Evolutionary conservation across 2,329 filamentous ascomycete genomes (phyloP).

Genomic region (Arthrobotrys sinensis): DNA sequence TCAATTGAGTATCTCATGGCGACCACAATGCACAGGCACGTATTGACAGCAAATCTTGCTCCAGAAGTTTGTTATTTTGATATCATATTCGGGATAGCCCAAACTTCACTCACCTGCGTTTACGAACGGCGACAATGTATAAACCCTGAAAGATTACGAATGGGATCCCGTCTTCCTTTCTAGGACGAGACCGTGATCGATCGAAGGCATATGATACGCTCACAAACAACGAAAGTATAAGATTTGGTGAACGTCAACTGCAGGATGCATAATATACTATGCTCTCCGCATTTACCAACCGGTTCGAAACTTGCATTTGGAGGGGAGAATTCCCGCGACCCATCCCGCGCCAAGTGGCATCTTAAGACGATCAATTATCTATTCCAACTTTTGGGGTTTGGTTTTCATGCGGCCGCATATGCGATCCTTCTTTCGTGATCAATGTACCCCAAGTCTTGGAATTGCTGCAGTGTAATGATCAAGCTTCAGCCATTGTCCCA

Average conservation of each 20-base stretch:
- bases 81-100: constrained; percentile 14
- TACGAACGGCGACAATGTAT: background rate
- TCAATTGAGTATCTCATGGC: constrained; percentile 3
- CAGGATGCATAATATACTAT: constrained; percentile 25
- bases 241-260: constrained; percentile 1
- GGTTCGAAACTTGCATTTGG: constrained; percentile 22
- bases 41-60: constrained; percentile 16
- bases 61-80: background rate
- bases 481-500: constrained; percentile 36
- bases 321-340: constrained; percentile 3
- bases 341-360: constrained; percentile 44
- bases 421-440: background rate
- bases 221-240: background rate
- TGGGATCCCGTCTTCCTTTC: background rate
- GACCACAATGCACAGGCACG: background rate
- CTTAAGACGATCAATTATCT: constrained; percentile 31
- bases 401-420: background rate
- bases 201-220: constrained; percentile 12
- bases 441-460: constrained; percentile 25
- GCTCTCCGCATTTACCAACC: constrained; percentile 25
- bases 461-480: constrained; percentile 44
- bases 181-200: constrained; percentile 1
- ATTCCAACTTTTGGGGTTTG: background rate
- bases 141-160: constrained; percentile 1
- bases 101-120: constrained; percentile 1